Evolutionary conservation across 2,329 filamentous ascomycete species (phyloP), one percentile per base, ranked within the genome.

Genomic region (Emmonsiellopsis sp.): DNA sequence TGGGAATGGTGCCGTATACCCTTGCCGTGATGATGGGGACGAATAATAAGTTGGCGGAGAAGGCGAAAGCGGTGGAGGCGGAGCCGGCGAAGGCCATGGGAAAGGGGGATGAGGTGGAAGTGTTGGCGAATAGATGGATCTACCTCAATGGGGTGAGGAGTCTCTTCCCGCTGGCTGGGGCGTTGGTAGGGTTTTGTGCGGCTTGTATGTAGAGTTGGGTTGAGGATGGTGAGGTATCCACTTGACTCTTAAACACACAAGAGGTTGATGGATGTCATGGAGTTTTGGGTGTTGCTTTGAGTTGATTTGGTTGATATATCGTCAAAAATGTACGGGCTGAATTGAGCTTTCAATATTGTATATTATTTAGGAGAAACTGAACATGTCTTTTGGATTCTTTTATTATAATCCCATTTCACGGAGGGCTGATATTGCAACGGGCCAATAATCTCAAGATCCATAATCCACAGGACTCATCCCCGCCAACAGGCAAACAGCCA

Each of bases 1-100:
- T 68, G 8, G 58, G 60, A 1, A 68, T 70, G 52, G 60, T 67
- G 3, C 69, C 69, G 13, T 71, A 56, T 50, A 71, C 69, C 11
- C 2, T 65, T 0, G 42, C 54, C 3, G 46, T 53, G 2, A 71
- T 71, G 65, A 34, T 33, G 1, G 42, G 53, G 11, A 65, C 64
- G 27, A 71, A 70, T 56, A 56, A 56, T 36, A 42, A 37, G 7
- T 56, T 71, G 48, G 32, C 61, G 37, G 59, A 57, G n/a, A 59
- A 58, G 37, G 62, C 64, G 9, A 61, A 65, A 52, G 57, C 56
- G 36, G 59, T 61, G 7, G 48, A 55, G 10, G 57, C 55, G 3
- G 62, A 64, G n/a, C 58, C 61, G 5, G 57, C 56, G 17, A 52
- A 60, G 40, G 56, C 51, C 4, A 58, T 59, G 56, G 50, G 42